phyloP scores from a whole-genome alignment of 2,329 filamentous ascomycete genomes.

The Ophiostoma tasmaniense region DNA sequence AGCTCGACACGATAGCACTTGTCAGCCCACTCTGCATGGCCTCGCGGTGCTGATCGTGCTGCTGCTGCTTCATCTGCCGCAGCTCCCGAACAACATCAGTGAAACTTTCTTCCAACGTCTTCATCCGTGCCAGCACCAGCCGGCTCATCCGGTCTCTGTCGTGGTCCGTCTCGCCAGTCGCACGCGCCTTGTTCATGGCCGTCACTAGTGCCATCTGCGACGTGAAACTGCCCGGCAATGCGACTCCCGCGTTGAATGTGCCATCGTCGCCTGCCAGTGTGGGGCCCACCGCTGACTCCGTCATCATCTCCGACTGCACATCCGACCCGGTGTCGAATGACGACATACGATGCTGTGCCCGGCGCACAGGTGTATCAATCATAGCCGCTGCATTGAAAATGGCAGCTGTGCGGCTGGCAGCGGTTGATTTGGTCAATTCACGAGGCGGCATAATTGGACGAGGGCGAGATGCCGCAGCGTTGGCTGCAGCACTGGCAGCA shows the following conservation, averaged over 20 bases:
- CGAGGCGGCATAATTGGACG: constrained; percentile 48
- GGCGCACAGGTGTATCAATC: constrained; percentile 38
- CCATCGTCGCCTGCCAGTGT: constrained; percentile 28
- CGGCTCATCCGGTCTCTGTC: constrained; percentile 64
- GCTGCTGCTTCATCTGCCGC: constrained; percentile 47
- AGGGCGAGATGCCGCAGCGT: constrained; percentile 34
- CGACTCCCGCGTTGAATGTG: constrained; percentile 34
- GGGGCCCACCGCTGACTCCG: constrained; percentile 46
- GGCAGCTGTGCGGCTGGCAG: constrained; percentile 47
- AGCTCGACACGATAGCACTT: constrained; percentile 35
- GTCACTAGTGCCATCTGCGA: constrained; percentile 71
- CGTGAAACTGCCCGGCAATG: constrained; percentile 66
- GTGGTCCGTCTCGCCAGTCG: constrained; percentile 33
- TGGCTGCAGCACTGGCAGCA: constrained; percentile 18
- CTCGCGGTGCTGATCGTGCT: constrained; percentile 13
- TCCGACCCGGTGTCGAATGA: constrained; percentile 62
- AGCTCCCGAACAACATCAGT: constrained; percentile 78
- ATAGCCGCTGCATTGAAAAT: constrained; percentile 28
- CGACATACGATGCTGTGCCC: constrained; percentile 39
- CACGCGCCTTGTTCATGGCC: constrained; percentile 37
- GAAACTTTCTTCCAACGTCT: constrained; percentile 84
- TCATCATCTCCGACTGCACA: constrained; percentile 49
- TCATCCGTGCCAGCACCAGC: constrained; percentile 82
- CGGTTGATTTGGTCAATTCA: constrained; percentile 45
- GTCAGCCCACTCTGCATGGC: constrained; percentile 28